A percentile compares a stretch with the other conserved stretches of the same genome.
Evolutionary conservation across 1,139 yeast genomes (phyloP).

Genomic region (Nakaseomyces bracarensis): DNA sequence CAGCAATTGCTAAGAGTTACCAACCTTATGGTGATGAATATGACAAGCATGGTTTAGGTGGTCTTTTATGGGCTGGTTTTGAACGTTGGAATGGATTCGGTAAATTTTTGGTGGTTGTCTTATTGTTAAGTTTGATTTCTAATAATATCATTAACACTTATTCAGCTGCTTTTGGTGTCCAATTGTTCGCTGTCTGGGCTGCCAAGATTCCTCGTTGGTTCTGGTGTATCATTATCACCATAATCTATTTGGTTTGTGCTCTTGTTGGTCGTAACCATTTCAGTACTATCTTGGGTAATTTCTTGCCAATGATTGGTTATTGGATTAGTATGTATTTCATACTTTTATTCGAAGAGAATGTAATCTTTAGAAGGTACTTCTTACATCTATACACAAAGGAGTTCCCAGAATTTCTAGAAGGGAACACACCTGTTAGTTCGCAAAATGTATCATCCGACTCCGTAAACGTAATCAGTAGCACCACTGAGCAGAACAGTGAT

Average conservation of each 20-base stretch:
- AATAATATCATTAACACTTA: constrained; percentile 77
- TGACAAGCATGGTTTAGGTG: constrained; percentile 63
- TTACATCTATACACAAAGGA: constrained; percentile 47
- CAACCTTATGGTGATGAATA: constrained; percentile 55
- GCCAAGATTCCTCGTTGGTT: constrained; percentile 73
- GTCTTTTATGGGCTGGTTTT: constrained; percentile 60
- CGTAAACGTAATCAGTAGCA: neutral
- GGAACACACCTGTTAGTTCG: neutral
- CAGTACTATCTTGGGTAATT: constrained; percentile 70
- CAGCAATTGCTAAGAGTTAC: constrained; percentile 58
- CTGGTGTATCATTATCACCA: constrained; percentile 61
- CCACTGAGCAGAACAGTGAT: constrained; percentile 8
- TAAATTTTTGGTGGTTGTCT: constrained; percentile 58
- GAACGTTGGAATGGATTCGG: constrained; percentile 74
- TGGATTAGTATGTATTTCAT: constrained; percentile 83
- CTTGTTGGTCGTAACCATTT: constrained; percentile 71
- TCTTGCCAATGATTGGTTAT: constrained; percentile 89
- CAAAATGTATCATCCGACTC: neutral
- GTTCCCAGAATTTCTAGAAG: constrained; percentile 31
- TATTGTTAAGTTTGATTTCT: constrained; percentile 67
- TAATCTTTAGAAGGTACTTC: constrained; percentile 54
- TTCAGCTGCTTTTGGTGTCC: constrained; percentile 76
- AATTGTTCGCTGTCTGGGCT: constrained; percentile 54
- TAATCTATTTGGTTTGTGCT: constrained; percentile 58
- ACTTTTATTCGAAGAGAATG: constrained; percentile 64